phyloP scores from a whole-genome alignment of 176 grass and related monocot genomes.

The Juncus inflexus region DNA sequence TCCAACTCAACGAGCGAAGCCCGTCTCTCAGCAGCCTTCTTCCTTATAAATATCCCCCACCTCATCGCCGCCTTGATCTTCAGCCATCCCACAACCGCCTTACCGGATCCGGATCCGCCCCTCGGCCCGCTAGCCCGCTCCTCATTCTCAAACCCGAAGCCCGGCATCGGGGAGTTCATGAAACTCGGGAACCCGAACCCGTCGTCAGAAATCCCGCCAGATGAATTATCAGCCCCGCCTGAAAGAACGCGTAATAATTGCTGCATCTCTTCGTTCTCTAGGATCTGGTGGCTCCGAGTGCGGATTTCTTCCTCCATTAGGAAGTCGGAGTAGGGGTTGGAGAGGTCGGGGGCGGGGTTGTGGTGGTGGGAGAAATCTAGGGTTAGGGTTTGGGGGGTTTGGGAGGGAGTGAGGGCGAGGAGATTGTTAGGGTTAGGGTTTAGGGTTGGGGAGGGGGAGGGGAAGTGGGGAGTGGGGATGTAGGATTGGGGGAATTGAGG shows the following conservation, averaged over 20 bases:
- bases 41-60: conserved; percentile 92
- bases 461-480: conserved; percentile 43
- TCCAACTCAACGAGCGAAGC: conserved; percentile 93
- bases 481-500: conserved; percentile 42
- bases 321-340: conserved; percentile 42
- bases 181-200: conserved; percentile 40
- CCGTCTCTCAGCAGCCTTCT: conserved; percentile 89
- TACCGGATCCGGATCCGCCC: conserved; percentile 39
- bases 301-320: conserved; percentile 88
- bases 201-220: conserved; percentile 37
- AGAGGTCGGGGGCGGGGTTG: conserved; percentile 31
- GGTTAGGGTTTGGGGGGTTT: conserved; percentile 46
- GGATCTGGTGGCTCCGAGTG: conserved; percentile 72
- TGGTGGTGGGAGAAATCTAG: conserved; percentile 40
- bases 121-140: conserved; percentile 34
- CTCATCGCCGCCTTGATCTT: conserved; percentile 99
- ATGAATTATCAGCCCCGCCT: not conserved
- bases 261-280: conserved; percentile 97
- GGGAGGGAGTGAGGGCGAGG: conserved; percentile 47
- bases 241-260: conserved; percentile 67
- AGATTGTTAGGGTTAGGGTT: conserved; percentile 21
- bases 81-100: conserved; percentile 94
- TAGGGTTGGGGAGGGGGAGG: conserved; percentile 36
- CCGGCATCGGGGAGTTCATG: conserved; percentile 33
- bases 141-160: conserved; percentile 44